Conservation (phyloP, 768 basidiomycete species). For the Lanmaoa pseudosensibilis region DNA sequence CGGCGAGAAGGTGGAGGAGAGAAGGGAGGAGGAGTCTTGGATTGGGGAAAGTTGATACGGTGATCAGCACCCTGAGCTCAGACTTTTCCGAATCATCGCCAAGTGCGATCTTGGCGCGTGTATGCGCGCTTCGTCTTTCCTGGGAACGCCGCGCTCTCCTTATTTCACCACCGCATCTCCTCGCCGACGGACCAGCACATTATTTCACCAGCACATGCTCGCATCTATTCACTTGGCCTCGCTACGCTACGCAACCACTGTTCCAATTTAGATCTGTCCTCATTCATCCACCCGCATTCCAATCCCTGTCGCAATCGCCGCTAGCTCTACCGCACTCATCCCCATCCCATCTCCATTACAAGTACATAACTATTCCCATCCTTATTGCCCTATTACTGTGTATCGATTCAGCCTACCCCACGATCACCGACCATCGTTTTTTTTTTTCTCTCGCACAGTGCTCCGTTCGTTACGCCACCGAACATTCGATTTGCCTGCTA, state of each 20-base stretch:
- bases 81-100: background rate
- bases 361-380: constrained; percentile 29
- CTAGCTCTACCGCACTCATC: background rate
- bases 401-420: constrained; percentile 25
- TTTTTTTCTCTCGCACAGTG: constrained; percentile 11
- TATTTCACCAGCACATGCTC: constrained; percentile 29
- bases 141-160: background rate
- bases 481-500: constrained; percentile 22
- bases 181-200: constrained; percentile 14
- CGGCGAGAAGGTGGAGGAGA: constrained; percentile 51
- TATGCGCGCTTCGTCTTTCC: constrained; percentile 1
- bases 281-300: constrained; percentile 21
- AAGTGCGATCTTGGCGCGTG: constrained; percentile 3
- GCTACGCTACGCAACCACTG: constrained; percentile 15
- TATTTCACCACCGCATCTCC: constrained; percentile 3
- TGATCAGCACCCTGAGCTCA: constrained; percentile 18
- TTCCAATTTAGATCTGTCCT: constrained; percentile 23
- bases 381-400: constrained; percentile 28
- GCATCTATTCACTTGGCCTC: constrained; percentile 23
- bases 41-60: constrained; percentile 54
- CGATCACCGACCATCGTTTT: constrained; percentile 7
- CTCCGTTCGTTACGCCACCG: constrained; percentile 12
- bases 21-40: constrained; percentile 41
- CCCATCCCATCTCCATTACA: constrained; percentile 5
- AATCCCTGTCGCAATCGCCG: constrained; percentile 16